Evolutionary conservation across 2,329 filamentous ascomycete genomes (phyloP), one percentile per base, ranked within the genome.

Genomic region (Pseudomassariella vexata): DNA sequence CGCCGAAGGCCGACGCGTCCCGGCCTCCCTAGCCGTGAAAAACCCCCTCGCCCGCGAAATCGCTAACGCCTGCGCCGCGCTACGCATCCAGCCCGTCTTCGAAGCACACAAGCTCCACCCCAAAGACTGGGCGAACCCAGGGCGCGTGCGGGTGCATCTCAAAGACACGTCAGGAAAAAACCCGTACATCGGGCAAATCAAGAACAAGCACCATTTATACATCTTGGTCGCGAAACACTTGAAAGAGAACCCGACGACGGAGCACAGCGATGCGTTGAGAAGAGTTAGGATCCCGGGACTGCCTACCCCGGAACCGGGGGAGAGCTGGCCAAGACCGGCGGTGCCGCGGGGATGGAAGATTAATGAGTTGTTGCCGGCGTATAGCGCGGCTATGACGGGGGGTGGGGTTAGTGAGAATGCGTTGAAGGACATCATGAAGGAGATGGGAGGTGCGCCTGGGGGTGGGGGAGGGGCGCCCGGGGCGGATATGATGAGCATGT

Each of bases 51-150:
- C 92, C 6, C 76, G 85, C 50, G 86, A 92, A 51, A 89, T 98
- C 53, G 82, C 88, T 26, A 82, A 85, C 54, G 90, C 89, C n/a
- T 85, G 85, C 58, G 79, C 80, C 24, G 63, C 70, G 27, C 71
- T 95, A 38, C 75, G 81, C 19, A 65, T 87, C 21, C 72, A 76
- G 40, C 80, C 82, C 25, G 79, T 92, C 6, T 83, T 95, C 56
- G 92, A 98, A 64, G 86, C 89, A 1, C 83, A 84, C 53, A 95
- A 95, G 68, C 74, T 79, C 39, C 92, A 98, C 60, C 92, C 92
- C 6, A 90, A 92, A 63, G 92, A 98, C 66, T 98, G 92, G 92
- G 82, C 83, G 35, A 98, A 98, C 65, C 92, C 92, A 9, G 92
- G 92, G 4, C 74, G 92, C 37, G 85, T 96, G 41, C 79, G 85